A percentile compares a stretch with the other conserved stretches of the same genome.
Evolutionary conservation across 768 basidiomycete species (phyloP).

Genomic region (Ramaria rubella): DNA sequence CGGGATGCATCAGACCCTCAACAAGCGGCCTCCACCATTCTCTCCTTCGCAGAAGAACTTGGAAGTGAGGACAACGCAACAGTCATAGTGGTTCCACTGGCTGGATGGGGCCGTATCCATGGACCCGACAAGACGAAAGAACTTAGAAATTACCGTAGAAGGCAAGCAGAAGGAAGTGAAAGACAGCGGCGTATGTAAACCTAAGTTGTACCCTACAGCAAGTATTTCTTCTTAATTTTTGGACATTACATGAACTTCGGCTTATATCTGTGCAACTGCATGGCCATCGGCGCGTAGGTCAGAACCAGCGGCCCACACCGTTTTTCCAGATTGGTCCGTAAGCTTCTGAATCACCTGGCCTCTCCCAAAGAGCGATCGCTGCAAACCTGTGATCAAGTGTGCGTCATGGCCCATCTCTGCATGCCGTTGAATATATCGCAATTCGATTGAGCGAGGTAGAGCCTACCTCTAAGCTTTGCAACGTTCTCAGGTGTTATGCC

Average conservation of each 20-base stretch:
- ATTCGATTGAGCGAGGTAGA: neutral
- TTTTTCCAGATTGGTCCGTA: slow-evolving; percentile 52
- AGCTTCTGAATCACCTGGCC: slow-evolving; percentile 89
- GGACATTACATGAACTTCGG: neutral
- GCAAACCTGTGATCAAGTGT: slow-evolving; percentile 52
- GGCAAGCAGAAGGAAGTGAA: slow-evolving; percentile 65
- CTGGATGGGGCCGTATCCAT: slow-evolving; percentile 80
- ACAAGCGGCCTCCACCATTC: slow-evolving; percentile 73
- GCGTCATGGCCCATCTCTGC: slow-evolving; percentile 88
- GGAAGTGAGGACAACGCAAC: slow-evolving; percentile 90
- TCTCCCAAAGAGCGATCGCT: slow-evolving; percentile 63
- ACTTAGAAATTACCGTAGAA: slow-evolving; percentile 71
- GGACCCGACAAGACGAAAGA: slow-evolving; percentile 80
- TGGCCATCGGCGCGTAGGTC: slow-evolving; percentile 87
- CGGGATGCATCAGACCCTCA: slow-evolving; percentile 65
- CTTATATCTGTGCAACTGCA: slow-evolving; percentile 75
- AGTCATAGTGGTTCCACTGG: slow-evolving; percentile 82
- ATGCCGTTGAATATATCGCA: neutral
- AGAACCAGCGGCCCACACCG: slow-evolving; percentile 94
- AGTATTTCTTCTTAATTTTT: neutral
- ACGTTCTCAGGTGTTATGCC: slow-evolving; percentile 61
- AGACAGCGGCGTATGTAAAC: slow-evolving; percentile 61
- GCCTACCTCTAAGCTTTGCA: slow-evolving; percentile 55
- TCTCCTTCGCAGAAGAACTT: slow-evolving; percentile 82
- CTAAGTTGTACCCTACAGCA: neutral